Conservation (phyloP, 2,329 filamentous ascomycete genomes). For the Diplodia corticola region DNA sequence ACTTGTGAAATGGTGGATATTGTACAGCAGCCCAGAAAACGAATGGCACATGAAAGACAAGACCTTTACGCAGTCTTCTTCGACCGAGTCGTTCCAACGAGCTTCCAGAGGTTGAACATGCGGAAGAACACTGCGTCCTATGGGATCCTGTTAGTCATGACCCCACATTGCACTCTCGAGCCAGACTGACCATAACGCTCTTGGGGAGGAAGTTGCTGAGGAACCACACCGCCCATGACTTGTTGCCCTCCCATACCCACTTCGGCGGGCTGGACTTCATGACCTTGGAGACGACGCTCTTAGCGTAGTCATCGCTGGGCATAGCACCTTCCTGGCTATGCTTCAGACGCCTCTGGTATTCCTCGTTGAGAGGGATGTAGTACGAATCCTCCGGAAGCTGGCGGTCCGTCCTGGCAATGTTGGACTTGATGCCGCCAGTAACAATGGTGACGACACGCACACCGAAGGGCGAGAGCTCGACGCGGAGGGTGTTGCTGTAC, state of each 20-base stretch:
- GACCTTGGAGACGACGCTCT: constrained; percentile 56
- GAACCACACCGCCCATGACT: constrained; percentile 52
- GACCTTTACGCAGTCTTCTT: constrained; percentile 33
- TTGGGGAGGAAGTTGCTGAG: constrained; percentile 49
- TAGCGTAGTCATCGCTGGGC: constrained; percentile 55
- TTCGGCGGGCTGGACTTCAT: constrained; percentile 38
- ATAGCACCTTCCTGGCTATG: constrained; percentile 58
- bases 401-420: constrained; percentile 56
- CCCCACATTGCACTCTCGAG: background rate
- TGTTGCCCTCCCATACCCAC: constrained; percentile 35
- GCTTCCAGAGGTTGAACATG: constrained; percentile 55
- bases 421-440: constrained; percentile 61
- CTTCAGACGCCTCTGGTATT: constrained; percentile 53
- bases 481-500: constrained; percentile 37
- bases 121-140: constrained; percentile 48
- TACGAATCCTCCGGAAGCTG: constrained; percentile 50
- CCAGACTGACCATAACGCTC: constrained; percentile 37
- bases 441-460: constrained; percentile 52
- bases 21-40: background rate
- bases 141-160: constrained; percentile 24
- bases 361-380: constrained; percentile 53
- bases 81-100: constrained; percentile 39
- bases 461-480: constrained; percentile 56
- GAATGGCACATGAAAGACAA: background rate
- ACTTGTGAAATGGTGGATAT: no score